phyloP scores from a whole-genome alignment of 345 rosid species.

The Citrus glauca region DNA sequence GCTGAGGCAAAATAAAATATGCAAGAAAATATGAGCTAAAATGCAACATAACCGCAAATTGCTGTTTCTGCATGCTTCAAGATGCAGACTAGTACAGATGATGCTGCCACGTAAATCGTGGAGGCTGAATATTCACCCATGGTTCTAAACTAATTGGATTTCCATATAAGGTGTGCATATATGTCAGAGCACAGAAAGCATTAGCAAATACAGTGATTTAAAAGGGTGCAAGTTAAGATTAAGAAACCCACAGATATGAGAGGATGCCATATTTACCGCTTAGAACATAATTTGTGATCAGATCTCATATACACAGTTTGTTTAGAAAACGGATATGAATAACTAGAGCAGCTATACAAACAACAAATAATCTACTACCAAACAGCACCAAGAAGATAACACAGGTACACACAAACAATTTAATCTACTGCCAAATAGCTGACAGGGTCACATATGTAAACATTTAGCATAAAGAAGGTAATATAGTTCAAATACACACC shows the following conservation, averaged over 20 bases:
- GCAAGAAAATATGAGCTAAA: background rate
- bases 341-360: background rate
- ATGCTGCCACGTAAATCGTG: background rate
- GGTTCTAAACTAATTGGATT: background rate
- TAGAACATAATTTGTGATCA: background rate
- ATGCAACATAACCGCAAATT: background rate
- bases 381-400: too few species aligned
- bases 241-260: background rate
- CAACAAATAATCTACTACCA: background rate
- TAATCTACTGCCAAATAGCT: background rate
- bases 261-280: background rate
- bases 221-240: background rate
- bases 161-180: background rate
- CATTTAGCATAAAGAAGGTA: background rate
- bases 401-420: too few species aligned
- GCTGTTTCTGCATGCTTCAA: background rate
- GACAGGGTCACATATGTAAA: background rate
- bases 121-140: background rate
- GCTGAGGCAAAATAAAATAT: background rate
- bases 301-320: background rate
- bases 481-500: conserved; percentile 33
- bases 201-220: background rate
- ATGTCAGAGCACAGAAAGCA: background rate
- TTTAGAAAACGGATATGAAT: background rate
- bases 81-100: background rate